A percentile compares a stretch with the other conserved stretches of the same genome.
Evolutionary conservation across 2,329 filamentous ascomycete genomes (phyloP).

Genomic region (Ophiostoma sp.): DNA sequence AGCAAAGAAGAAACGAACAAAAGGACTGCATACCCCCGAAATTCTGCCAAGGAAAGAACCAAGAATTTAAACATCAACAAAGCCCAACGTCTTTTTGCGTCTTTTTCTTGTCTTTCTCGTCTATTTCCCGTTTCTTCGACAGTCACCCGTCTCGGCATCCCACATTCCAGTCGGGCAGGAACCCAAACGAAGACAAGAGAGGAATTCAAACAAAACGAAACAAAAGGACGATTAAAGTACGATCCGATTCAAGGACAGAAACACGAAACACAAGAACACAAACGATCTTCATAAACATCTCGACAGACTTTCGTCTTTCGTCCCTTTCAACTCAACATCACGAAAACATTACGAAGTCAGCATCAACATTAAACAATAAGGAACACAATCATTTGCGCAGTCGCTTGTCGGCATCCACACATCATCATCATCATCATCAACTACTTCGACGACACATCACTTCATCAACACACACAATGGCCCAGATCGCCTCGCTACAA

Average conservation of each 20-base stretch:
- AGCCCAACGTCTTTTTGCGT: background rate
- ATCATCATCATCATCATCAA: background rate
- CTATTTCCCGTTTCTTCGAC: background rate
- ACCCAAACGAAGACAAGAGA: background rate
- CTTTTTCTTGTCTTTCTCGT: background rate
- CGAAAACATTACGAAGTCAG: background rate
- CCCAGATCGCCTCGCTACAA: background rate
- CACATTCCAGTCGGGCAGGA: conserved; percentile 14
- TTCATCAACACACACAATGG: background rate
- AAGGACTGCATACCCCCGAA: background rate
- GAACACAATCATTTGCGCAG: background rate
- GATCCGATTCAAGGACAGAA: background rate
- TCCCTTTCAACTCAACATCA: background rate
- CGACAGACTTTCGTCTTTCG: background rate
- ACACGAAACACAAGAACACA: background rate
- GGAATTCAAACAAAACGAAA: background rate
- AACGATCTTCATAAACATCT: background rate
- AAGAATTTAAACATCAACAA: background rate
- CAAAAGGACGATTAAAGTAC: background rate
- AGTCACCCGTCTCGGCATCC: background rate
- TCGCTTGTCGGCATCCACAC: background rate
- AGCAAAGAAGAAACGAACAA: background rate
- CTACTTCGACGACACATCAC: background rate
- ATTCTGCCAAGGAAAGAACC: background rate
- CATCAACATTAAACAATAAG: background rate